A percentile compares a stretch with the other conserved stretches of the same genome.
Evolutionary conservation across 306 rosid genomes (phyloP).

Genomic region (Cajanus cajan): DNA sequence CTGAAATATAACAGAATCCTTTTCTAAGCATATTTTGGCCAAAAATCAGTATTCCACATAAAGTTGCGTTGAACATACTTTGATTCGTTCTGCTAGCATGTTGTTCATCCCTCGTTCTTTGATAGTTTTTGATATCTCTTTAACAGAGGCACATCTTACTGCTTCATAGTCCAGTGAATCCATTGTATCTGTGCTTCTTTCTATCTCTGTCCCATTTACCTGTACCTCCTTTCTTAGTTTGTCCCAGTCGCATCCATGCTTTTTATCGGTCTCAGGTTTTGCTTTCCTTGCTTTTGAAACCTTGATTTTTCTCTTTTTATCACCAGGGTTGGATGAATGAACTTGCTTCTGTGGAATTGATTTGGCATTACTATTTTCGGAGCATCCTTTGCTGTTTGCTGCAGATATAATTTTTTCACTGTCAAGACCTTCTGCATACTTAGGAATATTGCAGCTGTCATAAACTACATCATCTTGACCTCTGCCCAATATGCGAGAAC

Average conservation of each 20-base stretch:
- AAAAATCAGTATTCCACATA: conserved; percentile 16
- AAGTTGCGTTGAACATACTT: conserved; percentile 46
- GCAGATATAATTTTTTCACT: conserved; percentile 31
- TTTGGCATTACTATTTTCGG: conserved; percentile 34
- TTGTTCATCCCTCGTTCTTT: conserved; percentile 87
- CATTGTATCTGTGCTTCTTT: conserved; percentile 55
- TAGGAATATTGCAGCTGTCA: conserved; percentile 30
- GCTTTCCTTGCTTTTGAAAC: conserved; percentile 51
- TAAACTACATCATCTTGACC: conserved; percentile 33
- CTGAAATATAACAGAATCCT: conserved; percentile 44
- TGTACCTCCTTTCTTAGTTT: conserved; percentile 62
- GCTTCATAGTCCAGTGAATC: conserved; percentile 93
- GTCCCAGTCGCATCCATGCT: conserved; percentile 65
- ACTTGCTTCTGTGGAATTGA: conserved; percentile 37
- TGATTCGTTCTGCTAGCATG: conserved; percentile 91
- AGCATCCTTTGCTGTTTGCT: conserved; percentile 30
- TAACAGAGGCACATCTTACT: conserved; percentile 57
- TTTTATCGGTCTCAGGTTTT: conserved; percentile 46
- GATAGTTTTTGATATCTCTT: conserved; percentile 63
- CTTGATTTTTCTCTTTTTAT: conserved; percentile 35
- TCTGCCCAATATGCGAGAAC: conserved; percentile 29
- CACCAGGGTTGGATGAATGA: conserved; percentile 30
- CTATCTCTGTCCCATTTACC: conserved; percentile 41
- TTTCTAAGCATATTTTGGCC: neutral
- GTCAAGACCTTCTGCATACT: conserved; percentile 32